Evolutionary conservation across 179 eudicot genomes (phyloP).

Genomic region (Beta lomatogona): DNA sequence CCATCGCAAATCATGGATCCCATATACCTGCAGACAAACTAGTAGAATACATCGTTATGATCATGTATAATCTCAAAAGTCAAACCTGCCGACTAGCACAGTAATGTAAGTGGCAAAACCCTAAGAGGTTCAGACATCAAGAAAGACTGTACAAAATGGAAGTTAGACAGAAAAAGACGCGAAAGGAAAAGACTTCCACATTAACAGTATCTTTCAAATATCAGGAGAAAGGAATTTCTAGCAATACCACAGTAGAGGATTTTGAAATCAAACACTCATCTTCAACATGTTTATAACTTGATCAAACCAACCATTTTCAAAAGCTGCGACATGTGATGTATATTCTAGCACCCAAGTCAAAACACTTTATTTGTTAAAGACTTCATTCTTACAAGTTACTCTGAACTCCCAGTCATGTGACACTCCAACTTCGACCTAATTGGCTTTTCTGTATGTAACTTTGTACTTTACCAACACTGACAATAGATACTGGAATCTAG

Average conservation of each 20-base stretch:
- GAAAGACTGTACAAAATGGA: background rate
- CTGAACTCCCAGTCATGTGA: background rate
- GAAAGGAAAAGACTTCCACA: background rate
- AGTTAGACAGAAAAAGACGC: background rate
- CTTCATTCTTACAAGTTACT: background rate
- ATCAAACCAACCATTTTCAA: background rate
- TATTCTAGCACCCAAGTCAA: conserved; percentile 1
- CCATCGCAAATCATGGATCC: conserved; percentile 57
- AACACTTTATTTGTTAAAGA: background rate
- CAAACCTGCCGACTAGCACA: conserved; percentile 7
- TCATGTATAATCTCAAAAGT: background rate
- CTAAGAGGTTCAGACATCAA: background rate
- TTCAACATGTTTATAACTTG: background rate
- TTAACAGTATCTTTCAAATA: background rate
- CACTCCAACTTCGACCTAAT: conserved; percentile 1
- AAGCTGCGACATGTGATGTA: background rate
- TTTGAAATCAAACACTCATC: background rate
- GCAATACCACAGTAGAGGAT: background rate
- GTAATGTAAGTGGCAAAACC: background rate
- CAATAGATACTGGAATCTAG: background rate
- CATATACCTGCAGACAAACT: conserved; percentile 86
- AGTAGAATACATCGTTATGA: conserved; percentile 43
- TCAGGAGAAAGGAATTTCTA: background rate
- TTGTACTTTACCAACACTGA: background rate
- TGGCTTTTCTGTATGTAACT: no score